Evolutionary conservation across 2,329 filamentous ascomycete species (phyloP).

Genomic region (Albophoma yamanashiensis): DNA sequence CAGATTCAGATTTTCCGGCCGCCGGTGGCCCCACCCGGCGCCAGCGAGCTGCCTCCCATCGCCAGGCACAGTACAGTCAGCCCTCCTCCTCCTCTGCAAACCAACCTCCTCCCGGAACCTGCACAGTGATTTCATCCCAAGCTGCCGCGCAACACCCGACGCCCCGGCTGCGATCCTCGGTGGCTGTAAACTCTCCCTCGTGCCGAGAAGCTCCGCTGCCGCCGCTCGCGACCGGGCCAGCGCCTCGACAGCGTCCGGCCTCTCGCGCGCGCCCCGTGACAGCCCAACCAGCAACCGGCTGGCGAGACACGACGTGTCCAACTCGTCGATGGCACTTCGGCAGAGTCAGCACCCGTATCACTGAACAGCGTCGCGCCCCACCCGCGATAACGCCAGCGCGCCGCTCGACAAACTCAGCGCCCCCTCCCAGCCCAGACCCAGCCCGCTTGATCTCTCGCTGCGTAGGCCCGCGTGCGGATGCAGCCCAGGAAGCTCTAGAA

Average conservation of each 20-base stretch:
- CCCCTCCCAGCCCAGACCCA: not conserved
- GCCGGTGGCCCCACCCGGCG: not conserved
- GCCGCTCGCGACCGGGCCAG: not conserved
- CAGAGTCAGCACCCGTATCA: not conserved
- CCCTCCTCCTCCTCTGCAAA: not conserved
- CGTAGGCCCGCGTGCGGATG: constrained; percentile 1
- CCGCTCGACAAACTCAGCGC: not conserved
- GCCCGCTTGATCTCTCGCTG: not conserved
- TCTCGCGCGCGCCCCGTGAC: not conserved
- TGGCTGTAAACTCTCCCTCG: not conserved
- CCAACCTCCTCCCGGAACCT: not conserved
- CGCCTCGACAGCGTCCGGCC: not conserved
- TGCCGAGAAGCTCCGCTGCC: not conserved
- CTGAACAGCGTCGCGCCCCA: not conserved
- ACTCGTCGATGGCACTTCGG: not conserved
- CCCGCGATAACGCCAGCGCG: not conserved
- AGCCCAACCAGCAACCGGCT: not conserved
- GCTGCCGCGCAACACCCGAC: not conserved
- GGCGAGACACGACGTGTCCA: not conserved
- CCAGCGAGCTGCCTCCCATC: not conserved
- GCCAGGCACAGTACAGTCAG: not conserved
- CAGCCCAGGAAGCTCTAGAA: constrained; percentile 1
- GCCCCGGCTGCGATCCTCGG: not conserved
- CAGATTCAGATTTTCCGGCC: not conserved
- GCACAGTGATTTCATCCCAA: not conserved